Conservation (phyloP, 352 stramenopile genomes). For the Elongisporangium prolatum region DNA sequence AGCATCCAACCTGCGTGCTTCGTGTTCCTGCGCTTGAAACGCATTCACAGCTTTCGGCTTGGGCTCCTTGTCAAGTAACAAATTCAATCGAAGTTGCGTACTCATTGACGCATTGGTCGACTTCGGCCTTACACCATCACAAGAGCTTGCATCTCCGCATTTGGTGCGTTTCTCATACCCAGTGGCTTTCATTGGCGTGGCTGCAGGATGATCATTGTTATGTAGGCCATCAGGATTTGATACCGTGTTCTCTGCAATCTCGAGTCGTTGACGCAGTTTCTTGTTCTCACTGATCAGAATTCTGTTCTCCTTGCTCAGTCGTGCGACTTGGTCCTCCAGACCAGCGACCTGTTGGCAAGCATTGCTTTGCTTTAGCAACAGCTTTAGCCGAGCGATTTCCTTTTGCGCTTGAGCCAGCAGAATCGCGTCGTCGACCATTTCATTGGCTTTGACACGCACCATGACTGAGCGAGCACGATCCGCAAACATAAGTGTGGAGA, state of each 20-base stretch:
- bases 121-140: not conserved
- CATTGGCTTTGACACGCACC: conserved; percentile 72
- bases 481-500: conserved; percentile 89
- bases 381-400: conserved; percentile 61
- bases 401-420: conserved; percentile 64
- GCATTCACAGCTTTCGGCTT: conserved; percentile 11
- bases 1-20: conserved; percentile 14
- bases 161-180: not conserved
- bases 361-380: conserved; percentile 47
- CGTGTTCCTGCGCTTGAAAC: conserved; percentile 14
- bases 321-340: conserved; percentile 39
- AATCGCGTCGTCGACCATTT: conserved; percentile 78
- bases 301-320: conserved; percentile 40
- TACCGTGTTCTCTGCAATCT: conserved; percentile 12
- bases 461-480: conserved; percentile 78
- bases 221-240: not conserved
- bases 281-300: conserved; percentile 41
- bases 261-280: conserved; percentile 29
- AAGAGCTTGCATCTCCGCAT: conserved; percentile 4
- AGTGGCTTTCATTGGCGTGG: no score
- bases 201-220: no score
- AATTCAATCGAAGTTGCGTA: conserved; percentile 31
- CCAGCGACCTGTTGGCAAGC: conserved; percentile 24
- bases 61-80: conserved; percentile 7
- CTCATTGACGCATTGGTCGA: conserved; percentile 4